Percentiles rank a stretch among this genome's conserved stretches.
Conservation (phyloP, 1,284 basidiomycete genomes). For the Cryptococcus sp. region DNA sequence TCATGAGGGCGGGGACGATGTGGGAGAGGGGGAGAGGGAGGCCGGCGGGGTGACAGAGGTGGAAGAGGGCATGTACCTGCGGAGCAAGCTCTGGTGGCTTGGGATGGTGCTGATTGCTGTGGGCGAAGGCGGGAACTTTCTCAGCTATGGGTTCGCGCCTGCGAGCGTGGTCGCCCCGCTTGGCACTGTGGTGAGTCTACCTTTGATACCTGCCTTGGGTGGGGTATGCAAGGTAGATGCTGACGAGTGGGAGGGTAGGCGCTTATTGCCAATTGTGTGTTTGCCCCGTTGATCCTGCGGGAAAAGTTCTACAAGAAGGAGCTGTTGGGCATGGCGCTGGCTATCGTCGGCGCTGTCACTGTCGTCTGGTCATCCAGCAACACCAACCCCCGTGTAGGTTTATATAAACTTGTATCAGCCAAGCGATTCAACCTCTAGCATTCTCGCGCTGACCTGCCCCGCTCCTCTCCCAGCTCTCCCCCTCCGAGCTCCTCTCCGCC, state of each 20-base stretch:
- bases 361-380: slow-evolving; percentile 79
- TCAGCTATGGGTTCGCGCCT: slow-evolving; percentile 83
- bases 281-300: slow-evolving; percentile 77
- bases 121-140: slow-evolving; percentile 88
- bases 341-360: slow-evolving; percentile 79
- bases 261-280: slow-evolving; percentile 88
- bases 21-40: neutral
- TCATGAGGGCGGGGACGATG: slow-evolving; percentile 1
- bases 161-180: slow-evolving; percentile 93
- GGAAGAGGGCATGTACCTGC: slow-evolving; percentile 62
- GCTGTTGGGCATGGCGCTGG: slow-evolving; percentile 78
- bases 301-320: slow-evolving; percentile 60
- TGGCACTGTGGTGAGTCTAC: slow-evolving; percentile 68
- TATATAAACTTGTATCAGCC: neutral
- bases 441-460: neutral
- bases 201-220: slow-evolving; percentile 1
- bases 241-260: slow-evolving; percentile 46
- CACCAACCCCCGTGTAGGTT: slow-evolving; percentile 61
- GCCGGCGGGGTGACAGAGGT: slow-evolving; percentile 48
- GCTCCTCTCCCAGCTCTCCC: slow-evolving; percentile 53
- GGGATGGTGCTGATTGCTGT: slow-evolving; percentile 86
- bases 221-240: neutral
- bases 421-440: neutral
- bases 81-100: slow-evolving; percentile 85
- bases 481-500: slow-evolving; percentile 65